phyloP scores from a whole-genome alignment of 169 alveolate species.

The Plasmodium billcollinsi region DNA sequence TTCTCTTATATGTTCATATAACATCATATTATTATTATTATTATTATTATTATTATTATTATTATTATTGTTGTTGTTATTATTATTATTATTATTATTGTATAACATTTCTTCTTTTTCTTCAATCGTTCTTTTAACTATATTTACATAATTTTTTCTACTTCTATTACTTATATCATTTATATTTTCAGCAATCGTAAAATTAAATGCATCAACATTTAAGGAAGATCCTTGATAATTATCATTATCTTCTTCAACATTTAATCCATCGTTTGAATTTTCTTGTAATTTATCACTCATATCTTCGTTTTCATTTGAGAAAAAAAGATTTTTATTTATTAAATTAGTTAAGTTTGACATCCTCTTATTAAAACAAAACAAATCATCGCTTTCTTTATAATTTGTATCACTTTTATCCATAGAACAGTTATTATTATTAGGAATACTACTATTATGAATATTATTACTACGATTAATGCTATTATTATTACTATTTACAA shows the following conservation, averaged over 20 bases:
- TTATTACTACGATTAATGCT: neutral
- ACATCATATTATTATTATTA: neutral
- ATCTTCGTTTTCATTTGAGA: constrained; percentile 31
- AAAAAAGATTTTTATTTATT: constrained; percentile 53
- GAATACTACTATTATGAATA: neutral
- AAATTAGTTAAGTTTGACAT: constrained; percentile 58
- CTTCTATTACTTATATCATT: too few relatives aligned
- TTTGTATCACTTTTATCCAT: neutral
- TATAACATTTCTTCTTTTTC: neutral
- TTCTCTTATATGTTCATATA: neutral
- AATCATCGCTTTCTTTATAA: constrained; percentile 34
- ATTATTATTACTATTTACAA: neutral
- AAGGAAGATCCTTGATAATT: neutral
- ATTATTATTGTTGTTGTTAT: too few relatives aligned
- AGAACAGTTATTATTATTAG: neutral
- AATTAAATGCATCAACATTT: constrained; percentile 56
- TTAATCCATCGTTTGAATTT: neutral
- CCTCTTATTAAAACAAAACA: constrained; percentile 59
- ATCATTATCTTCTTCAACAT: neutral
- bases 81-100: neutral
- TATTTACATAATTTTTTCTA: too few relatives aligned
- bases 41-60: too few relatives aligned
- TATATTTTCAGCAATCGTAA: neutral
- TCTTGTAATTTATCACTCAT: neutral
- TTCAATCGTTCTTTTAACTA: neutral